A percentile compares a stretch with the other conserved stretches of the same genome.
Conservation (phyloP, 768 basidiomycete species). For the Fomitopsis pulvina region DNA sequence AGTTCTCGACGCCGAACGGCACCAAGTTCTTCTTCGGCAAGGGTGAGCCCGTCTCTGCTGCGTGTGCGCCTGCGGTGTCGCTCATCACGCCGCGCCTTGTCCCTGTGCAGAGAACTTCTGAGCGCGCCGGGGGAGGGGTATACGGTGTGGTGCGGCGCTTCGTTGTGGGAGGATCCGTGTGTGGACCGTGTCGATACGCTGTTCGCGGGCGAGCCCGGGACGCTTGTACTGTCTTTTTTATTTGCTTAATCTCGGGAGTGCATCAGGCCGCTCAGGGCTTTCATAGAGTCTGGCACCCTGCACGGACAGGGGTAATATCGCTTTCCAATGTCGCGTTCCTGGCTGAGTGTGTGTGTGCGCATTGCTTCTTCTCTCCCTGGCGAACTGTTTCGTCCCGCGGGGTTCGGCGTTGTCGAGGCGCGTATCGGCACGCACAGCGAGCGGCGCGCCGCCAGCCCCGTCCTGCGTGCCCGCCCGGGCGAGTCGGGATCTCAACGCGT, state of each 20-base stretch:
- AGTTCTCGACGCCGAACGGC: conserved; percentile 72
- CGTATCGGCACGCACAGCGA: too few relatives aligned
- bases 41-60: conserved; percentile 38
- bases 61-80: not conserved
- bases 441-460: too few relatives aligned
- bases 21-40: conserved; percentile 90
- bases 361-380: too few relatives aligned
- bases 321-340: too few relatives aligned
- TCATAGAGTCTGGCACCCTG: too few relatives aligned
- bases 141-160: not conserved
- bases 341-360: too few relatives aligned
- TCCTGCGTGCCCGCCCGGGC: too few relatives aligned
- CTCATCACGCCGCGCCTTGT: not conserved
- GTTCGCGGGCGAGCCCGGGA: conserved; percentile 3
- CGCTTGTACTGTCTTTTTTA: not conserved
- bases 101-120: conserved; percentile 23
- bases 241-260: not conserved
- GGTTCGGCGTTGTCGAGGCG: too few relatives aligned
- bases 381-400: too few relatives aligned
- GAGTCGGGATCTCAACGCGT: too few relatives aligned
- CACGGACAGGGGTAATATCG: too few relatives aligned
- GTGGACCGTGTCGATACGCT: not conserved
- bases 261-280: too few relatives aligned
- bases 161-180: not conserved
- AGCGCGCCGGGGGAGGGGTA: not conserved